A percentile compares a stretch with the other conserved stretches of the same genome.
These are phyloP conservation scores for Yarrowia sp. DNA, from an alignment of 805 yeast genomes.

Conservation along the genomic window DNA sequence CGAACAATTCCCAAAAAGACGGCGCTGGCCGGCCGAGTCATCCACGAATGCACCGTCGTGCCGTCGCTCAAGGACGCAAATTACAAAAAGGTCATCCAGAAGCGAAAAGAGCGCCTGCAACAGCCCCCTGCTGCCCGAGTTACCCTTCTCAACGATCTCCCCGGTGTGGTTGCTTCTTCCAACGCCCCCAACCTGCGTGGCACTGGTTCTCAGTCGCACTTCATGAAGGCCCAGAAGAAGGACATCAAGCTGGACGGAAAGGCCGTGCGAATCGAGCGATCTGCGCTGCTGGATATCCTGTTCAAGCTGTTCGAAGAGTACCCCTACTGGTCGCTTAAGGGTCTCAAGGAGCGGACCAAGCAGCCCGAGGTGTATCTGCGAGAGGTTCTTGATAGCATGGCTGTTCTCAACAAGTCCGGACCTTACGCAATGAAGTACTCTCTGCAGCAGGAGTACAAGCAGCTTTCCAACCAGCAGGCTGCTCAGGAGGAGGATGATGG, in stretches of 20 bases:
- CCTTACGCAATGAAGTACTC: constrained; percentile 94
- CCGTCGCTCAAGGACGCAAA: constrained; percentile 79
- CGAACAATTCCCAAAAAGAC: constrained; percentile 85
- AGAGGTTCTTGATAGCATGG: constrained; percentile 89
- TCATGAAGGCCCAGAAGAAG: constrained; percentile 57
- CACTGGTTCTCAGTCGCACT: constrained; percentile 67
- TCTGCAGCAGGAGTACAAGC: constrained; percentile 87
- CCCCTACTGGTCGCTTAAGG: constrained; percentile 96
- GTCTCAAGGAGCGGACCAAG: constrained; percentile 88
- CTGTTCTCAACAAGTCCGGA: constrained; percentile 88
- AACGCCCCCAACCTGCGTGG: constrained; percentile 79
- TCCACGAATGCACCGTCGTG: constrained; percentile 88
- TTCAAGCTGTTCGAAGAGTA: constrained; percentile 92
- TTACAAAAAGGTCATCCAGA: constrained; percentile 67
- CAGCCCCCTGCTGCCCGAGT: constrained; percentile 61
- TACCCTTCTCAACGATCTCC: constrained; percentile 75
- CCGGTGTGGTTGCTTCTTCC: constrained; percentile 86
- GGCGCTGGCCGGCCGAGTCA: constrained; percentile 81
- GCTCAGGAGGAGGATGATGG: constrained; percentile 41
- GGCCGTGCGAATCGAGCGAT: constrained; percentile 92
- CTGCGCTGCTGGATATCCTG: constrained; percentile 84
- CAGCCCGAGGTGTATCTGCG: constrained; percentile 92
- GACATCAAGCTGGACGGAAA: constrained; percentile 67
- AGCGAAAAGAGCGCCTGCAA: constrained; percentile 58
- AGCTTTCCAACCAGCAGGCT: constrained; percentile 46